Conservation (phyloP, 805 yeast genomes). For the Candida incommunis region DNA sequence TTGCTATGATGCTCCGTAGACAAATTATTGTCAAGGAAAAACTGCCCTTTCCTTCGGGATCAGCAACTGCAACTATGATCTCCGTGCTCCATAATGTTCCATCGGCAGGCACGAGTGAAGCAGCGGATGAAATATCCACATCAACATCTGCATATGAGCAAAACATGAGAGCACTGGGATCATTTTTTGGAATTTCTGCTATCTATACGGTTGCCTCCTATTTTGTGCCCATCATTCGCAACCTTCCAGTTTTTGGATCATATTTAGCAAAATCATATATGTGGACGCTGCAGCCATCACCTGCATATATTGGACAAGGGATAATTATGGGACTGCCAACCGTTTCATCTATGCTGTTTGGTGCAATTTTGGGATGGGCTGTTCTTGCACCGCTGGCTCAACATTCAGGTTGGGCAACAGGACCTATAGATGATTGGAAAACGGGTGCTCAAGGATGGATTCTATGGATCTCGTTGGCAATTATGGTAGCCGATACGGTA, state of each 20-base stretch:
- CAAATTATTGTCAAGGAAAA: slow-evolving; percentile 83
- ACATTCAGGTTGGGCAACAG: slow-evolving; percentile 71
- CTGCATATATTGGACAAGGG: slow-evolving; percentile 96
- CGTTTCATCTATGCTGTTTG: slow-evolving; percentile 79
- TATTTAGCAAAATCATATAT: slow-evolving; percentile 46
- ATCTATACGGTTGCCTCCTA: slow-evolving; percentile 57
- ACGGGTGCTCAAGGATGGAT: slow-evolving; percentile 96
- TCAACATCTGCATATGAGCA: slow-evolving; percentile 19
- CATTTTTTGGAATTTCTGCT: slow-evolving; percentile 59
- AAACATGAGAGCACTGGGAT: slow-evolving; percentile 44
- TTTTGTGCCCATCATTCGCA: slow-evolving; percentile 54
- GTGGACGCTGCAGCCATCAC: slow-evolving; percentile 91
- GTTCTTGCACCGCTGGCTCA: slow-evolving; percentile 72
- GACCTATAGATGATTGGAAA: slow-evolving; percentile 84
- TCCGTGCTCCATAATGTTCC: slow-evolving; percentile 67
- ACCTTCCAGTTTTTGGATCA: slow-evolving; percentile 64
- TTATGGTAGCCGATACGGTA: slow-evolving; percentile 85
- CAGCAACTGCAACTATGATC: slow-evolving; percentile 89
- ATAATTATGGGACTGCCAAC: slow-evolving; percentile 94
- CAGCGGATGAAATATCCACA: slow-evolving; percentile 3
- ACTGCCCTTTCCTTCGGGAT: slow-evolving; percentile 86
- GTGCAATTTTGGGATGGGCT: slow-evolving; percentile 86
- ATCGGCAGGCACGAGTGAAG: slow-evolving; percentile 3
- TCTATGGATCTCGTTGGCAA: slow-evolving; percentile 81
- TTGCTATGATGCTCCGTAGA: slow-evolving; percentile 76